Evolutionary conservation across 2,329 filamentous ascomycete genomes (phyloP).

Genomic region (Mycosphaerella sp.): DNA sequence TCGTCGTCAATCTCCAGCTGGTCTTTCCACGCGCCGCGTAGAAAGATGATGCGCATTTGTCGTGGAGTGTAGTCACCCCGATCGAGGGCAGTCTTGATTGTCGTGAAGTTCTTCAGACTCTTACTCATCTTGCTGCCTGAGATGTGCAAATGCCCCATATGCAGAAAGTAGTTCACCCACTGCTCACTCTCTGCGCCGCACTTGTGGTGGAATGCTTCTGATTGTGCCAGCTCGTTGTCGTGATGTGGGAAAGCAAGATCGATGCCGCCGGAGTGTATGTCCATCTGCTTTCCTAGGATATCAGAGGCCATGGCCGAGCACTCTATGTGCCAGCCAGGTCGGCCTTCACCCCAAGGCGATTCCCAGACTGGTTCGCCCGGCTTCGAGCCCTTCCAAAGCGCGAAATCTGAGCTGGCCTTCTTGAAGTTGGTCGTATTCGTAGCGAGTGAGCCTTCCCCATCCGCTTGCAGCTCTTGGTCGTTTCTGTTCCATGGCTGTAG

Average conservation of each 20-base stretch:
- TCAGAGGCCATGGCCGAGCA: slow-evolving; percentile 94
- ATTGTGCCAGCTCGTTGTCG: slow-evolving; percentile 87
- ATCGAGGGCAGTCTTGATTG: slow-evolving; percentile 73
- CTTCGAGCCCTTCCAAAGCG: slow-evolving; percentile 89
- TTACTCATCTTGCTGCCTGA: slow-evolving; percentile 95
- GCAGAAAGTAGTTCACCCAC: slow-evolving; percentile 94
- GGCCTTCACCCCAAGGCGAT: slow-evolving; percentile 77
- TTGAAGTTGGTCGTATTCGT: slow-evolving; percentile 54
- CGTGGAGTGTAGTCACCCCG: slow-evolving; percentile 67
- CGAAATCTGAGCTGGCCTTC: slow-evolving; percentile 75
- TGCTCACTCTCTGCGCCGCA: slow-evolving; percentile 44
- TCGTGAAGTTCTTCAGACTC: slow-evolving; percentile 90
- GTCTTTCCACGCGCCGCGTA: slow-evolving; percentile 84
- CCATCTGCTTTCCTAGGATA: slow-evolving; percentile 75
- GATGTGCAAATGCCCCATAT: slow-evolving; percentile 90
- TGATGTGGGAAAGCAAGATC: slow-evolving; percentile 89
- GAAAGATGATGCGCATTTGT: slow-evolving; percentile 74
- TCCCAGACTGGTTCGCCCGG: slow-evolving; percentile 86
- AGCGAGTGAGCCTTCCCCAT: slow-evolving; percentile 77
- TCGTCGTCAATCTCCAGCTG: slow-evolving; percentile 80
- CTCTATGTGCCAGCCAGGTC: slow-evolving; percentile 96
- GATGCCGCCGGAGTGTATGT: slow-evolving; percentile 88
- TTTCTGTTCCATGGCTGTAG: slow-evolving; percentile 79
- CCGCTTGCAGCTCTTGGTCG: slow-evolving; percentile 74
- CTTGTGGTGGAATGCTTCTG: slow-evolving; percentile 68